Percentiles rank a stretch among this genome's conserved stretches.
Conservation (phyloP, 768 basidiomycete species). For the Xanthoconium stramineum region DNA sequence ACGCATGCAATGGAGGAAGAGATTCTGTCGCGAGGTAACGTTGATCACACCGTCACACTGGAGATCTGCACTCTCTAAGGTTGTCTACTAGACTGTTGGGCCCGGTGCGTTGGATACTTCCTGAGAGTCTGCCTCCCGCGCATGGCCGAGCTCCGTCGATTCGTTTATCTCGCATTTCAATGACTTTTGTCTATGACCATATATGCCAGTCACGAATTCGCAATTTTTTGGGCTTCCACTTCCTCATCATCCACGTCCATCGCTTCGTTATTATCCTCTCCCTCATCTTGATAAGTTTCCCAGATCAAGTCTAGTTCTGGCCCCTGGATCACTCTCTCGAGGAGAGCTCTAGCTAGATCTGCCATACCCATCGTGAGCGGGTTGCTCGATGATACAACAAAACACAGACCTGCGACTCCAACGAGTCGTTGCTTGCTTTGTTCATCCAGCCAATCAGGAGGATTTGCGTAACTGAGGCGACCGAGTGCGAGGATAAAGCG, state of each 20-base stretch:
- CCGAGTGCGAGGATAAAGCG: constrained; percentile 77
- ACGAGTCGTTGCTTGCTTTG: constrained; percentile 41
- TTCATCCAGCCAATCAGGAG: constrained; percentile 55
- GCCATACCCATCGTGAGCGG: constrained; percentile 4
- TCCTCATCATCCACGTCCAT: constrained; percentile 63
- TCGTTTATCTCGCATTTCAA: not conserved
- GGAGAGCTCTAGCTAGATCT: constrained; percentile 60
- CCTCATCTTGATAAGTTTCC: constrained; percentile 53
- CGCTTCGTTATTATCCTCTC: constrained; percentile 35
- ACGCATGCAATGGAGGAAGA: constrained; percentile 52
- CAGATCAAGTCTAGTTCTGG: constrained; percentile 68
- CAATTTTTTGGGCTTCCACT: constrained; percentile 32
- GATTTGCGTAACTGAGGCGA: constrained; percentile 65
- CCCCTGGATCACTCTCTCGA: constrained; percentile 68
- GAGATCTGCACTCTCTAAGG: not conserved
- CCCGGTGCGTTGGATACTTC: constrained; percentile 13
- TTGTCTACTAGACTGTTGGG: constrained; percentile 17
- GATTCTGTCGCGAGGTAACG: constrained; percentile 50
- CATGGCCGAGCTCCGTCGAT: too few relatives aligned
- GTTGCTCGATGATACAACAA: not conserved
- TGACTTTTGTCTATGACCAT: not conserved
- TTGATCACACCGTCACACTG: not conserved
- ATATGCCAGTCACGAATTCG: constrained; percentile 8
- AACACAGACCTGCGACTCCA: constrained; percentile 44
- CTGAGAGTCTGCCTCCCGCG: not conserved